Evolutionary conservation across 192 early-diverging fungal genomes (phyloP).

Genomic region (Gonapodya sp.): DNA sequence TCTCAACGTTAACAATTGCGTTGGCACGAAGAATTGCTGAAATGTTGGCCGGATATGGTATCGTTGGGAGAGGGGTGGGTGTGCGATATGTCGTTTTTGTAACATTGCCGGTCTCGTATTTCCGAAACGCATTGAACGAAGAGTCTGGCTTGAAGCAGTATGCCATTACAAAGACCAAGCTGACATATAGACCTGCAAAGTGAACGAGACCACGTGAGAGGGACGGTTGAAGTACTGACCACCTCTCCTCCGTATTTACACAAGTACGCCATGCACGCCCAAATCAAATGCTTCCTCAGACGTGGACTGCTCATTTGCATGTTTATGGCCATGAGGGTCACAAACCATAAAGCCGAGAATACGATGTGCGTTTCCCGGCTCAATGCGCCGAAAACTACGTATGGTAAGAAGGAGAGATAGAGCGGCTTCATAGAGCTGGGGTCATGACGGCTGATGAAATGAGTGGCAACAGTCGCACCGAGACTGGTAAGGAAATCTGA

Average conservation of each 20-base stretch:
- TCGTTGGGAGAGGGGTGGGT: not conserved
- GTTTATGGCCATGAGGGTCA: conserved; percentile 30
- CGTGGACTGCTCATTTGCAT: conserved; percentile 22
- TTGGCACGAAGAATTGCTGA: not conserved
- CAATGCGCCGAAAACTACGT: conserved; percentile 18
- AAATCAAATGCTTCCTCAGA: conserved; percentile 19
- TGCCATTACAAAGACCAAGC: conserved; percentile 8
- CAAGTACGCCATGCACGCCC: conserved; percentile 18
- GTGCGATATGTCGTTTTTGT: not conserved
- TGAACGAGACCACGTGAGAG: not conserved
- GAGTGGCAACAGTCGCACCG: conserved; percentile 11
- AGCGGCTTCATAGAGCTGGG: conserved; percentile 22
- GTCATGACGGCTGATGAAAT: conserved; percentile 12
- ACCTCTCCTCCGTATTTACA: conserved; percentile 17
- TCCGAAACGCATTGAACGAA: not conserved
- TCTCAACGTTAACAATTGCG: not conserved
- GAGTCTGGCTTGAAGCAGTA: not conserved
- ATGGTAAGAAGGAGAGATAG: conserved; percentile 33
- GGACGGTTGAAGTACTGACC: not conserved
- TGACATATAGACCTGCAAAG: not conserved
- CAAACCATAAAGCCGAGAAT: conserved; percentile 28
- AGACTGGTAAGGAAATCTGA: conserved; percentile 22
- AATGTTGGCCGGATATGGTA: not conserved
- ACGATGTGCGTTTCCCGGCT: conserved; percentile 28
- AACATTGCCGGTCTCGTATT: not conserved